A percentile compares a stretch with the other conserved stretches of the same genome.
Conservation (phyloP, 2,329 filamentous ascomycete species). For the Ambrosiella beaveri region DNA sequence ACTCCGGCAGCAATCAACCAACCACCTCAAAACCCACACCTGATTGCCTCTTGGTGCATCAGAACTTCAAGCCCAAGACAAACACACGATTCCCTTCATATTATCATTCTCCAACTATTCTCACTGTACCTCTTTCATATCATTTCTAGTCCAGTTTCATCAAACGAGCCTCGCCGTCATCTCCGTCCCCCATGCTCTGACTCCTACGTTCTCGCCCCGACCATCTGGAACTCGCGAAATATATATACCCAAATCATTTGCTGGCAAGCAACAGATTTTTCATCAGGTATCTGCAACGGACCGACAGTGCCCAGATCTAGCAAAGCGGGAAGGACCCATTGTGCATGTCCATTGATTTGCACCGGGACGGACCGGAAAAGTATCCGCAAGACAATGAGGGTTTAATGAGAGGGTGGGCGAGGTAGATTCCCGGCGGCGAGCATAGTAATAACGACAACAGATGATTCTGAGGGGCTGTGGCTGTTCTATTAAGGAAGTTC, state of each 20-base stretch:
- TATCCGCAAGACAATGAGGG: neutral
- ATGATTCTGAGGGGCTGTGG: too few species aligned
- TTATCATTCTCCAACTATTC: neutral
- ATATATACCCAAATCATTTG: neutral
- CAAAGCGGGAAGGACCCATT: neutral
- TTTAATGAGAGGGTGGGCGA: neutral
- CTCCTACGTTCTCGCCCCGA: neutral
- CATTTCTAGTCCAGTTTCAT: neutral
- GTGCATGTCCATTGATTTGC: neutral
- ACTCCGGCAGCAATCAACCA: too few species aligned
- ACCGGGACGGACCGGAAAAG: neutral
- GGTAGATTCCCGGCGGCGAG: too few species aligned
- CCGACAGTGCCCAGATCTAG: neutral
- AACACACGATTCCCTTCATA: too few species aligned
- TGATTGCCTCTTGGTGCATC: too few species aligned
- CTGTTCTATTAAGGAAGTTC: too few species aligned
- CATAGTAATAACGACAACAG: too few species aligned
- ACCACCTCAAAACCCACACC: too few species aligned
- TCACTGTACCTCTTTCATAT: neutral
- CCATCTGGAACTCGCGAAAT: neutral
- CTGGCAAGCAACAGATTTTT: neutral
- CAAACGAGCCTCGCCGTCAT: neutral
- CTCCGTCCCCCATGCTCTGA: neutral
- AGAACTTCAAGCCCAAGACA: too few species aligned
- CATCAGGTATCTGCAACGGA: neutral